Conservation (phyloP, 225 moss, liverwort and hornwort genomes). For the Rhytidiadelphus loreus region DNA sequence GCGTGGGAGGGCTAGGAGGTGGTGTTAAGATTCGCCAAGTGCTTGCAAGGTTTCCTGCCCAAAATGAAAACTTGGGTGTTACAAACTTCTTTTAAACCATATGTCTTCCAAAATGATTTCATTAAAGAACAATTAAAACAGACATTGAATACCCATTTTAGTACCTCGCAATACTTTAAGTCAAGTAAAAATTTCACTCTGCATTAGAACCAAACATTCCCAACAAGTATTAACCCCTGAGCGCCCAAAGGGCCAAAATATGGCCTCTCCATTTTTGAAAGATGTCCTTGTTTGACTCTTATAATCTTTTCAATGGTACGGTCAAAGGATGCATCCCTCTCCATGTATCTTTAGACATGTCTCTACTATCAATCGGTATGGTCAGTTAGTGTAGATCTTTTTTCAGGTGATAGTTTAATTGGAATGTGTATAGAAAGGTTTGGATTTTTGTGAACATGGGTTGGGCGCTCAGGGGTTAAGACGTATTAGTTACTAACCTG, state of each 20-base stretch:
- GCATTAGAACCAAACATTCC: not conserved
- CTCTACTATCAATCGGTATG: too few relatives aligned
- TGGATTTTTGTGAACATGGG: too few relatives aligned
- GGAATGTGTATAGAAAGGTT: too few relatives aligned
- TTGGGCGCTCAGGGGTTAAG: too few relatives aligned
- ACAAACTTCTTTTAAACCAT: not conserved
- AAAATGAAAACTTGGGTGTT: not conserved
- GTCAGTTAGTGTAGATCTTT: too few relatives aligned
- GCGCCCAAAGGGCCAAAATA: too few relatives aligned
- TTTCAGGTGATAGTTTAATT: too few relatives aligned
- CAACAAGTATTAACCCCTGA: not conserved
- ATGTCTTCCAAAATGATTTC: not conserved
- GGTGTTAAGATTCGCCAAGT: conserved; percentile 87
- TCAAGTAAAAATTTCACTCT: not conserved
- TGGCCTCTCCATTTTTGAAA: too few relatives aligned
- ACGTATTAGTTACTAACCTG: conserved; percentile 36
- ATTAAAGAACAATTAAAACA: not conserved
- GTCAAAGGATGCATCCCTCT: too few relatives aligned
- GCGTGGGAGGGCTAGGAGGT: conserved; percentile 92
- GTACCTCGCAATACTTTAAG: not conserved
- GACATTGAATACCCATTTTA: not conserved
- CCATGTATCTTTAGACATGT: too few relatives aligned
- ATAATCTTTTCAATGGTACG: too few relatives aligned
- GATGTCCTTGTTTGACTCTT: too few relatives aligned
- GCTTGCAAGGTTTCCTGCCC: conserved; percentile 76